These are phyloP conservation scores for Erysiphe neolycopersici DNA, from an alignment of 2,329 filamentous ascomycete genomes.

Conservation along the genomic window DNA sequence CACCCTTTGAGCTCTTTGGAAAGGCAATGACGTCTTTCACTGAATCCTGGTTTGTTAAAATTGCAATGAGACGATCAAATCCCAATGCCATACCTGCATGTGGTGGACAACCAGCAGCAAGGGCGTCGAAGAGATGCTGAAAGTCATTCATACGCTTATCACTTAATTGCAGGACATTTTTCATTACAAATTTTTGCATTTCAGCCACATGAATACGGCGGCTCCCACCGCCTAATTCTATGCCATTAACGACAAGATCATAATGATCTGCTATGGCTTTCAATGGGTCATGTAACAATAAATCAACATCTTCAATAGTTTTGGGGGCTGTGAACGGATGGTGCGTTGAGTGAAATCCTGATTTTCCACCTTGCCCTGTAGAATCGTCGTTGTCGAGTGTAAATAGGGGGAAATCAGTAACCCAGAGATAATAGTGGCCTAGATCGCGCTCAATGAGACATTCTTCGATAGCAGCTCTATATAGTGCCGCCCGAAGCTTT, in stretches of 20 bases:
- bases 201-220: constrained; percentile 67
- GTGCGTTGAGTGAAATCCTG: constrained; percentile 68
- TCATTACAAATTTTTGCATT: constrained; percentile 65
- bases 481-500: constrained; percentile 10
- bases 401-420: constrained; percentile 81
- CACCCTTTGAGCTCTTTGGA: constrained; percentile 74
- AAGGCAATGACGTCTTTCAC: constrained; percentile 92
- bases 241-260: constrained; percentile 83
- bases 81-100: constrained; percentile 85
- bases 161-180: constrained; percentile 40
- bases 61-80: constrained; percentile 62
- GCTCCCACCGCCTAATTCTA: constrained; percentile 82
- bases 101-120: constrained; percentile 69
- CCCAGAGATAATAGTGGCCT: constrained; percentile 50
- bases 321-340: constrained; percentile 89
- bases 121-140: constrained; percentile 54
- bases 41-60: constrained; percentile 50
- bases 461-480: constrained; percentile 9
- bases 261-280: constrained; percentile 65
- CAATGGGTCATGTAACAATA: constrained; percentile 46
- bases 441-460: constrained; percentile 7
- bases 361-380: constrained; percentile 42
- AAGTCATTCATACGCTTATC: constrained; percentile 53
- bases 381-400: constrained; percentile 34
- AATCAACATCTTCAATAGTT: constrained; percentile 40